phyloP scores from a whole-genome alignment of 306 rosid species.

The barrel medic (Medicago truncatula) region DNA sequence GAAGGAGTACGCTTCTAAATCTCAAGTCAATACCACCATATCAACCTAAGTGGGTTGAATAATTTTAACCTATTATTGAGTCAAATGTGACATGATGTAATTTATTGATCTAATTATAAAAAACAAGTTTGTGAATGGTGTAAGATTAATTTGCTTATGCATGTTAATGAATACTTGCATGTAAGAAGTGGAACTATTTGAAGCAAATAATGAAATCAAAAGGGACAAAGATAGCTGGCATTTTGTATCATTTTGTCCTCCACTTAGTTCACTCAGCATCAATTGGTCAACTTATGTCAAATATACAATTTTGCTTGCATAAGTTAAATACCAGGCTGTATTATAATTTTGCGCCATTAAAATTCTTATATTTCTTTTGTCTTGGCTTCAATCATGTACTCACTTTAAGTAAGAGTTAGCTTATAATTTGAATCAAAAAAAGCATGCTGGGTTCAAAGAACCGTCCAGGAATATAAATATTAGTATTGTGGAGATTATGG shows the following conservation, averaged over 20 bases:
- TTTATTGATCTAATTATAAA: no score
- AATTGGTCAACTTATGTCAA: slow-evolving; percentile 44
- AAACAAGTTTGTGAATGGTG: no score
- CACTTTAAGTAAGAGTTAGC: slow-evolving; percentile 8
- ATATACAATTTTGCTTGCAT: slow-evolving; percentile 25
- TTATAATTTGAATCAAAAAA: slow-evolving; percentile 8
- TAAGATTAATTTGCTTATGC: no score
- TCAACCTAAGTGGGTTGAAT: no score
- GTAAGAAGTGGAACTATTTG: slow-evolving; percentile 5
- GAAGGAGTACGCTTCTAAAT: no score
- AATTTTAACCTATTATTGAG: no score
- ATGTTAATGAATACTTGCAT: neutral
- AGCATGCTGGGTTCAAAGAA: slow-evolving; percentile 20
- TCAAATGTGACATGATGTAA: no score
- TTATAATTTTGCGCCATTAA: slow-evolving; percentile 1
- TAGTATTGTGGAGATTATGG: slow-evolving; percentile 7
- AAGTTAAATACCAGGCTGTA: slow-evolving; percentile 24
- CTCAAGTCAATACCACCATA: no score
- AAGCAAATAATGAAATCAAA: slow-evolving; percentile 36
- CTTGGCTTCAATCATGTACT: slow-evolving; percentile 33
- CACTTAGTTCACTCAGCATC: slow-evolving; percentile 46
- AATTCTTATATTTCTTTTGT: slow-evolving; percentile 26
- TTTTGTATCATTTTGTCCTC: slow-evolving; percentile 51
- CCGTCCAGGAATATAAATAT: neutral
- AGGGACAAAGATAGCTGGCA: slow-evolving; percentile 44